phyloP scores from a whole-genome alignment of 2,329 filamentous ascomycete genomes.

The Ophiostoma montium region DNA sequence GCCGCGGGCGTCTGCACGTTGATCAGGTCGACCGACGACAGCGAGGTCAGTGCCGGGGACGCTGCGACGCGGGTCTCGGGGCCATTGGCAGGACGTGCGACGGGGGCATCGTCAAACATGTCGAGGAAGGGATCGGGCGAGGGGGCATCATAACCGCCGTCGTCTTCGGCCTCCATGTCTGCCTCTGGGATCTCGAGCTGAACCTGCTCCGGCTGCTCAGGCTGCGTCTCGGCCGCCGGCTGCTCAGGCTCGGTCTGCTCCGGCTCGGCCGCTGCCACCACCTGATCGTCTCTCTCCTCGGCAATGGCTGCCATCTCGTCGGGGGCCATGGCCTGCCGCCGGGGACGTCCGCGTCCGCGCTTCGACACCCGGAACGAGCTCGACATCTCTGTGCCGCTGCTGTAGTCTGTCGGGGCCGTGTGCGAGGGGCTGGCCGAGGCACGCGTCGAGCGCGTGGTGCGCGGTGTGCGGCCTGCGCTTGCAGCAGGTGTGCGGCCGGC shows the following conservation, averaged over 20 bases:
- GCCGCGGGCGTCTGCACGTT: constrained; percentile 7
- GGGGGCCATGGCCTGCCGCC: constrained; percentile 16
- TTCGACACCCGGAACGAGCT: constrained; percentile 17
- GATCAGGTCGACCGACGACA: constrained; percentile 10
- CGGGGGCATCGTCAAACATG: background rate
- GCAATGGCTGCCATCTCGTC: constrained; percentile 17
- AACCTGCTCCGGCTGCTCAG: background rate
- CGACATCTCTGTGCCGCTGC: constrained; percentile 4
- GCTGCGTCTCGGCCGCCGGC: constrained; percentile 8
- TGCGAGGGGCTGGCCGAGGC: background rate
- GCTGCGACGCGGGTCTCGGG: background rate
- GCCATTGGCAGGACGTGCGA: background rate
- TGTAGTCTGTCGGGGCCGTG: background rate
- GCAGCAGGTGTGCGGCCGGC: background rate
- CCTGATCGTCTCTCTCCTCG: constrained; percentile 12
- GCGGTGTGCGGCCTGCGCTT: background rate
- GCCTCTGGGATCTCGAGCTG: constrained; percentile 11
- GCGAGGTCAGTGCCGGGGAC: constrained; percentile 7
- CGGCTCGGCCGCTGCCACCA: background rate
- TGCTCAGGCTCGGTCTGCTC: background rate
- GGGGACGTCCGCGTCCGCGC: constrained; percentile 18
- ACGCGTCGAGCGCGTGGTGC: background rate
- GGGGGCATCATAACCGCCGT: background rate
- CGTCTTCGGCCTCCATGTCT: background rate
- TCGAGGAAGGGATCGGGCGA: constrained; percentile 5